Percentiles rank a stretch among this genome's conserved stretches.
phyloP scores from a whole-genome alignment of 2,329 filamentous ascomycete species.

The Domatiomyces catenatus region DNA sequence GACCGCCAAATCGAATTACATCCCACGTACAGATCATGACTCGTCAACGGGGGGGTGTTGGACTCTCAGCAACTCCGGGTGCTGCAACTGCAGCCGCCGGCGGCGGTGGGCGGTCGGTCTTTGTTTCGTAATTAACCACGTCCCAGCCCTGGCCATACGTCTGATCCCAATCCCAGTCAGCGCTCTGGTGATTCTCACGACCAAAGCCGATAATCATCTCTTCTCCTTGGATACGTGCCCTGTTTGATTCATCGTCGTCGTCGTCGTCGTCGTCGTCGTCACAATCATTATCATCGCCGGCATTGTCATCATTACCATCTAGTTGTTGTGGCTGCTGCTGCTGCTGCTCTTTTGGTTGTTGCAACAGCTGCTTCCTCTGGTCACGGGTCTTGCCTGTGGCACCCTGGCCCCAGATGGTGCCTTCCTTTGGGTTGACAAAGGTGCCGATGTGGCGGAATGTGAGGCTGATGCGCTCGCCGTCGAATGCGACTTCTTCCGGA shows the following conservation, averaged over 20 bases:
- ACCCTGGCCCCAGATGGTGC: slow-evolving; percentile 80
- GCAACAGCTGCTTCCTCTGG: slow-evolving; percentile 11
- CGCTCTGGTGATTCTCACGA: slow-evolving; percentile 61
- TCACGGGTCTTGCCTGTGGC: slow-evolving; percentile 52
- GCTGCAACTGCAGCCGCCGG: background rate
- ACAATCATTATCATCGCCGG: background rate
- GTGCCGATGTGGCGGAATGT: slow-evolving; percentile 86
- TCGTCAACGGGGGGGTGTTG: too few species aligned
- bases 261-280: background rate
- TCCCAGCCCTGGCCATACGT: slow-evolving; percentile 73
- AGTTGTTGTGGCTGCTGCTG: background rate
- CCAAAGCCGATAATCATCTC: slow-evolving; percentile 65
- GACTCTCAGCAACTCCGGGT: background rate
- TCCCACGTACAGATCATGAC: too few species aligned
- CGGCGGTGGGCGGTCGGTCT: background rate
- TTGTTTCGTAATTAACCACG: slow-evolving; percentile 41
- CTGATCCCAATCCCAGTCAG: slow-evolving; percentile 60
- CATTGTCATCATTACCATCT: background rate
- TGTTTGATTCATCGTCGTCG: slow-evolving; percentile 31
- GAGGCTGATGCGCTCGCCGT: slow-evolving; percentile 69
- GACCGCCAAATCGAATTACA: too few species aligned
- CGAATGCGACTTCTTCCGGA: slow-evolving; percentile 53
- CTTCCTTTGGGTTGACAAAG: slow-evolving; percentile 51
- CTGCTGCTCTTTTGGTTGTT: background rate
- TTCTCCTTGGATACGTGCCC: slow-evolving; percentile 43